Percentiles rank a stretch among this genome's conserved stretches.
phyloP scores from a whole-genome alignment of 257 asterid species.

The Marsdenia floribunda region DNA sequence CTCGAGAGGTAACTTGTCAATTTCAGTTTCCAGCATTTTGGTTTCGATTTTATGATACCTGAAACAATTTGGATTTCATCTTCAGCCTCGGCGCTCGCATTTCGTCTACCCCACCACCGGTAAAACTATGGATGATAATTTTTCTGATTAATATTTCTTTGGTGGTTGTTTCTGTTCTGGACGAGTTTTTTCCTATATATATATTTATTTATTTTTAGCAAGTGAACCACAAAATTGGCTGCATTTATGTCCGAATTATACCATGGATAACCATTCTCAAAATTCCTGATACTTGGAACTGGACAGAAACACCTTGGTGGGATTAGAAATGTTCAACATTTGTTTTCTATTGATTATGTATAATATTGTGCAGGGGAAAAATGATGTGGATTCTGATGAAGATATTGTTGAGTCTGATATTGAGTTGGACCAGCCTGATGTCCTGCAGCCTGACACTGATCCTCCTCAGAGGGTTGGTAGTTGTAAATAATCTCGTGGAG shows the following conservation, averaged over 20 bases:
- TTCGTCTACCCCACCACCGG: slow-evolving; percentile 40
- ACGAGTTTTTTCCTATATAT: background rate
- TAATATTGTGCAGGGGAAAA: slow-evolving; percentile 35
- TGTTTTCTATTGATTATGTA: background rate
- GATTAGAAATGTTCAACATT: background rate
- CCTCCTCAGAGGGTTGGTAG: slow-evolving; percentile 58
- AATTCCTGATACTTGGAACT: background rate
- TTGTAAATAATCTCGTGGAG: slow-evolving; percentile 6
- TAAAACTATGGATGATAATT: slow-evolving; percentile 22
- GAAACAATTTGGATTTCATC: background rate
- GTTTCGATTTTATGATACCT: background rate
- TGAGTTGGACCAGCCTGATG: slow-evolving; percentile 57
- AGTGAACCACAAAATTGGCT: background rate
- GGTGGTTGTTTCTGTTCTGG: background rate
- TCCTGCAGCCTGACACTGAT: slow-evolving; percentile 60
- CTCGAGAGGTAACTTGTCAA: slow-evolving; percentile 44
- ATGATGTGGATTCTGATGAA: slow-evolving; percentile 27
- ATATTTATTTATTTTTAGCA: background rate
- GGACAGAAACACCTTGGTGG: background rate
- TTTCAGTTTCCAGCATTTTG: slow-evolving; percentile 1
- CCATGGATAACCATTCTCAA: slow-evolving; percentile 8
- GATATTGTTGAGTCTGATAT: slow-evolving; percentile 72
- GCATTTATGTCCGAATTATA: background rate
- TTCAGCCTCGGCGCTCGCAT: slow-evolving; percentile 57
- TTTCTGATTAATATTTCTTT: background rate